Conservation (phyloP, 2,329 filamentous ascomycete species). For the Cladosporium cucumerinum region DNA sequence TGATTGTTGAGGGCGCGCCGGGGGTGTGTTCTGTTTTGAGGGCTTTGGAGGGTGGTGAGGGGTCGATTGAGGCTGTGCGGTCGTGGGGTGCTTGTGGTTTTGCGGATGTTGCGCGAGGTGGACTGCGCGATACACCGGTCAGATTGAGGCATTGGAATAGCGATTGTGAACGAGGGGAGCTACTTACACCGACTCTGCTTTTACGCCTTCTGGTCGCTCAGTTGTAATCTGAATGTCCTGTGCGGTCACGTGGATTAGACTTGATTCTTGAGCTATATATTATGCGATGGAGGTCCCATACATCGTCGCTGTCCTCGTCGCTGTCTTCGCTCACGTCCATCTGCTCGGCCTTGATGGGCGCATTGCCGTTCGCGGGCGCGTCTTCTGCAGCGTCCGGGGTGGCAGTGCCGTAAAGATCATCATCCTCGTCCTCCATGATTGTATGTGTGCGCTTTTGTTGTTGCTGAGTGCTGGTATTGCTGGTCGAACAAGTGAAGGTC, state of each 20-base stretch:
- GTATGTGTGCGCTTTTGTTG: background rate
- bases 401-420: slow-evolving; percentile 46
- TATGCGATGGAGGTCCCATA: slow-evolving; percentile 19
- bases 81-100: slow-evolving; percentile 8
- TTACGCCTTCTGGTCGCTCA: slow-evolving; percentile 42
- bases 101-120: slow-evolving; percentile 11
- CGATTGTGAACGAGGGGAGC: background rate
- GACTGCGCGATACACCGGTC: background rate
- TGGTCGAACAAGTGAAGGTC: slow-evolving; percentile 3
- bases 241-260: background rate
- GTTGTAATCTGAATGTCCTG: slow-evolving; percentile 54
- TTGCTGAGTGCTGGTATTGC: background rate
- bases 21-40: slow-evolving; percentile 4
- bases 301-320: slow-evolving; percentile 43
- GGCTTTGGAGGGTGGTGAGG: slow-evolving; percentile 13
- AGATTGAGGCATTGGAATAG: background rate
- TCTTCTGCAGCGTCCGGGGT: slow-evolving; percentile 23
- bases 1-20: background rate
- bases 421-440: slow-evolving; percentile 52
- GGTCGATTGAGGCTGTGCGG: slow-evolving; percentile 12
- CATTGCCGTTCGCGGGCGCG: slow-evolving; percentile 29
- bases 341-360: slow-evolving; percentile 38
- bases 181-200: slow-evolving; percentile 23
- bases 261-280: slow-evolving; percentile 8
- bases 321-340: slow-evolving; percentile 44